Conservation (phyloP, 1,284 basidiomycete genomes). For the Moniliella sp. region DNA sequence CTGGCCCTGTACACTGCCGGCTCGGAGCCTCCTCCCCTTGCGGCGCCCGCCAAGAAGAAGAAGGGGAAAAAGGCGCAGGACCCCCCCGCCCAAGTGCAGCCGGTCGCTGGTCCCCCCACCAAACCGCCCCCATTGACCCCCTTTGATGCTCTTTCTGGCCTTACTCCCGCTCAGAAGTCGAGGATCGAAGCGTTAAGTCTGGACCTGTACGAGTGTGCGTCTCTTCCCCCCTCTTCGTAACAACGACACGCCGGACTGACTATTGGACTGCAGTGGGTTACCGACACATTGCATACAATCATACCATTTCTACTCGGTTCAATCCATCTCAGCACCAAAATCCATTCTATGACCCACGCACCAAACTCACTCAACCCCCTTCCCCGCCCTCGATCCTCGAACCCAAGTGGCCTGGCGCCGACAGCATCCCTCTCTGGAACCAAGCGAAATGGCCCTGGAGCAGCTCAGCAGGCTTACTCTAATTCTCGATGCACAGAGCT, state of each 20-base stretch:
- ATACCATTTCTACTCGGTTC: constrained; percentile 12
- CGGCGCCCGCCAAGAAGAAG: constrained; percentile 7
- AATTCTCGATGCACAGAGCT: constrained; percentile 20
- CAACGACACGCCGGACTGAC: neutral
- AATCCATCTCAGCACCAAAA: constrained; percentile 10
- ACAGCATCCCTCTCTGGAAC: neutral
- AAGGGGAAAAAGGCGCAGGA: constrained; percentile 5
- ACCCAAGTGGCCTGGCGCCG: neutral
- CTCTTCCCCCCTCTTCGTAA: constrained; percentile 1
- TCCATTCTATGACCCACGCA: constrained; percentile 5
- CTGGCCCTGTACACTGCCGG: constrained; percentile 1
- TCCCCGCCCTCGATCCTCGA: constrained; percentile 21
- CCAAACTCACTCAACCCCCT: constrained; percentile 9
- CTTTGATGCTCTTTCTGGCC: neutral
- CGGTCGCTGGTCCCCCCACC: neutral
- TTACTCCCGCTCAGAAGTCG: constrained; percentile 4
- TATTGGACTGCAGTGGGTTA: constrained; percentile 11
- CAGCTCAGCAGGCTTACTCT: constrained; percentile 25
- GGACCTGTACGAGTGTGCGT: constrained; percentile 6
- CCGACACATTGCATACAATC: constrained; percentile 18
- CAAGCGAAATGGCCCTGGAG: no score
- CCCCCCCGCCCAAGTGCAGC: neutral
- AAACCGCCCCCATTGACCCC: neutral
- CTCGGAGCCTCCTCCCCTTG: neutral
- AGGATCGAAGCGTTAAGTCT: constrained; percentile 5